Conservation (phyloP, 2,329 filamentous ascomycete species). For the Alternaria gaisen region DNA sequence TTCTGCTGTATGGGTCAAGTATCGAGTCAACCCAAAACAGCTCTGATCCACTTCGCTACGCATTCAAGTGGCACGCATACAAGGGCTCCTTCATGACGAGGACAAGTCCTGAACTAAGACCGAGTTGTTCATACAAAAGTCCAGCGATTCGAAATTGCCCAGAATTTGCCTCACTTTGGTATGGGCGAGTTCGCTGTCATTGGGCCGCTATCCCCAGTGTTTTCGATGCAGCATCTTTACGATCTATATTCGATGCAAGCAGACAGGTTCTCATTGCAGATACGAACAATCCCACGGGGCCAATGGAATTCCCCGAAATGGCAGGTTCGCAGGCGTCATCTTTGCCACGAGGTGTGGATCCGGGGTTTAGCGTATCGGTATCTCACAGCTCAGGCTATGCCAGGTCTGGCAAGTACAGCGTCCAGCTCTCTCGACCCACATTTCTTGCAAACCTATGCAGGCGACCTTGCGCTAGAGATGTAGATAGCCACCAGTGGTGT, state of each 20-base stretch:
- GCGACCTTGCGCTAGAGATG: not conserved
- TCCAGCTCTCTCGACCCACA: not conserved
- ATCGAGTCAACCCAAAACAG: not conserved
- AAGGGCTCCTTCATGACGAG: not conserved
- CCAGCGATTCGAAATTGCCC: not conserved
- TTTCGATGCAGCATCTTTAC: not conserved
- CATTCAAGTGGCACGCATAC: not conserved
- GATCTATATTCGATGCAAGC: not conserved
- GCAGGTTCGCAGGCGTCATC: not conserved
- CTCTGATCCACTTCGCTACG: not conserved
- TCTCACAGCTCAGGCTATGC: not conserved
- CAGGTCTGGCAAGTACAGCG: conserved; percentile 1
- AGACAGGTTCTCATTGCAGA: not conserved
- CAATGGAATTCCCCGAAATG: not conserved
- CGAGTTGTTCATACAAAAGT: not conserved
- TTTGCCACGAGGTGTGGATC: not conserved
- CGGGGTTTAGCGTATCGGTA: not conserved
- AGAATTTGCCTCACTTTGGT: not conserved
- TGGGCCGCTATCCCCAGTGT: not conserved
- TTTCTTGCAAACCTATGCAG: conserved; percentile 1
- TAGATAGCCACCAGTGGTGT: not conserved
- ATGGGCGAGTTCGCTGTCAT: not conserved
- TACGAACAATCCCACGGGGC: not conserved
- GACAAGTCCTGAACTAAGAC: not conserved
- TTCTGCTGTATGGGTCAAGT: not conserved